Evolutionary conservation across 352 stramenopile species (phyloP).

Genomic region (Phytophthora crassamura): DNA sequence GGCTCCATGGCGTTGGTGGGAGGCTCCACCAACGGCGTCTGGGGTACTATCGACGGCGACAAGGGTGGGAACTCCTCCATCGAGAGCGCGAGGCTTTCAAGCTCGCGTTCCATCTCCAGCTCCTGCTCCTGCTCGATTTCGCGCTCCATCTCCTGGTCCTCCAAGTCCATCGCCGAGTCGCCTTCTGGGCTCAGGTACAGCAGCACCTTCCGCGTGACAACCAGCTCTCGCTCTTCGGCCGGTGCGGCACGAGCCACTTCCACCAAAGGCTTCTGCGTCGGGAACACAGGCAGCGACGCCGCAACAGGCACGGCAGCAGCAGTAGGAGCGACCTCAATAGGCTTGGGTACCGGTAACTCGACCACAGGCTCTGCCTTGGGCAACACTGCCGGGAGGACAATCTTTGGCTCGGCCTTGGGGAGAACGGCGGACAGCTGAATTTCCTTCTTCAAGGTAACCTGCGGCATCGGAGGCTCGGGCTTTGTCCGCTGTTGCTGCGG

Average conservation of each 20-base stretch:
- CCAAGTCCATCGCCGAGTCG: constrained; percentile 19
- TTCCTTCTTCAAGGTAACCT: constrained; percentile 15
- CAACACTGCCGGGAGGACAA: constrained; percentile 14
- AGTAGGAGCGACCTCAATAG: constrained; percentile 1
- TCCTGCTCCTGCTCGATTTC: constrained; percentile 18
- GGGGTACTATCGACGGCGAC: constrained; percentile 19
- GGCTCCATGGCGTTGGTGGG: constrained; percentile 25
- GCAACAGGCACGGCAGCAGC: constrained; percentile 16
- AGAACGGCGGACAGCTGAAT: not conserved
- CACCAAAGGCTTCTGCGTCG: constrained; percentile 32
- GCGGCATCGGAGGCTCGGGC: not conserved
- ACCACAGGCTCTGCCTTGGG: constrained; percentile 10
- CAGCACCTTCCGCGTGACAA: constrained; percentile 40
- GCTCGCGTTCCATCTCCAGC: constrained; percentile 20
- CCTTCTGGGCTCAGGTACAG: constrained; percentile 34
- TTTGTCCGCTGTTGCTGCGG: constrained; percentile 11
- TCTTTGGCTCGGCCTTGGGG: constrained; percentile 11
- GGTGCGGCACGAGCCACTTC: constrained; percentile 31
- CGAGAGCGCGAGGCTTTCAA: constrained; percentile 23
- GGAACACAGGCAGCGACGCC: constrained; percentile 24
- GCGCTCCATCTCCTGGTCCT: constrained; percentile 27
- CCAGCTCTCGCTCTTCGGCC: constrained; percentile 26
- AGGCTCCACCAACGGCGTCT: constrained; percentile 8
- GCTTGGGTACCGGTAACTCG: constrained; percentile 10
- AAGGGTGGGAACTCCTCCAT: constrained; percentile 30